Percentiles rank a stretch among this genome's conserved stretches.
Conservation (phyloP, 345 rosid species). For the Linum usitatissimum region DNA sequence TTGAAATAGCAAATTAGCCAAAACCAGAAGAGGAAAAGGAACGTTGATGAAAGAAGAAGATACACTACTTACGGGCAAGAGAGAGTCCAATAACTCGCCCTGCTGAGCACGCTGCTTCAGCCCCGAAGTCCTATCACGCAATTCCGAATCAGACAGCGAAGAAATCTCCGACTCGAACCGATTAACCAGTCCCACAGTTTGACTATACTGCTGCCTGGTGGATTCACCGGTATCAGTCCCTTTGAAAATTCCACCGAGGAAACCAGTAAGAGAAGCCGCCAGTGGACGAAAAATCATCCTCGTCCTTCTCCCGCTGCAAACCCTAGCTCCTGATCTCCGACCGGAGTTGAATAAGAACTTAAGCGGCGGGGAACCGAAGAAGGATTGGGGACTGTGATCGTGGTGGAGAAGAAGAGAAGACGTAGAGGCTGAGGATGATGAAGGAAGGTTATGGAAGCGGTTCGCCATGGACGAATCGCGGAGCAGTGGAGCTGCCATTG, state of each 20-base stretch:
- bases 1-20: neutral
- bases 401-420: neutral
- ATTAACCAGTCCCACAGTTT: slow-evolving; percentile 42
- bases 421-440: neutral
- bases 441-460: neutral
- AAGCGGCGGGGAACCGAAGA: neutral
- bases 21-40: neutral
- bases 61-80: slow-evolving; percentile 52
- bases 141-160: slow-evolving; percentile 48
- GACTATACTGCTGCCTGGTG: slow-evolving; percentile 65
- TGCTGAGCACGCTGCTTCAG: slow-evolving; percentile 58
- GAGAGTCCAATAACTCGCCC: slow-evolving; percentile 81
- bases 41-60: neutral
- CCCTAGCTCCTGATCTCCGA: neutral
- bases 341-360: neutral
- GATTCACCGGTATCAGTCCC: slow-evolving; percentile 82
- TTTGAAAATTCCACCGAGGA: slow-evolving; percentile 75
- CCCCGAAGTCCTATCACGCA: slow-evolving; percentile 55
- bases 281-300: slow-evolving; percentile 23
- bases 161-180: slow-evolving; percentile 51
- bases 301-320: slow-evolving; percentile 16
- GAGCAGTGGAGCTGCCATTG: neutral
- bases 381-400: neutral
- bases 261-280: slow-evolving; percentile 83
- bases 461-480: neutral